Conservation (phyloP, 1,139 yeast genomes). For the Yamadazyma epiphylla region DNA sequence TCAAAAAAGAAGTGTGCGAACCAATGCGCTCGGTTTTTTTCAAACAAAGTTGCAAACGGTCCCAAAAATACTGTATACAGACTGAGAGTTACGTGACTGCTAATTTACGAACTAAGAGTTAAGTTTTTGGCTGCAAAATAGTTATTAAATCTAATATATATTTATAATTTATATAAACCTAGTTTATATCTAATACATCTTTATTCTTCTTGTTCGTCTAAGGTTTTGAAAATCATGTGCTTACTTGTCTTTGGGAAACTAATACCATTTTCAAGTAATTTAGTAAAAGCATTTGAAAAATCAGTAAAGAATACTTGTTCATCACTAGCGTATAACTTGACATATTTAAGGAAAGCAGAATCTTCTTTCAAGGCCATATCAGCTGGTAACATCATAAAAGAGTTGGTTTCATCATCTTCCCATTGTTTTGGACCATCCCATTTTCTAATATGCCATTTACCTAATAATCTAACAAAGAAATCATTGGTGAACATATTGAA, state of each 20-base stretch:
- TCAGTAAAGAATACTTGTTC: constrained; percentile 67
- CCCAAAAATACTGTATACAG: background rate
- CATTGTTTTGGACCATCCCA: constrained; percentile 80
- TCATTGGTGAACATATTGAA: constrained; percentile 83
- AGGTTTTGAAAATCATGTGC: constrained; percentile 56
- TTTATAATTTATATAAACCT: background rate
- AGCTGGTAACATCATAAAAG: constrained; percentile 89
- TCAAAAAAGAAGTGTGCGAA: background rate
- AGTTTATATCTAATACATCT: too few relatives aligned
- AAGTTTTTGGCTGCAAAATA: background rate
- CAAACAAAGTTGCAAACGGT: too few relatives aligned
- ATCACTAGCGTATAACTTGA: constrained; percentile 68
- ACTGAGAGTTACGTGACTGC: background rate
- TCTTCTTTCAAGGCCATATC: constrained; percentile 75
- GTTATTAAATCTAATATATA: too few relatives aligned
- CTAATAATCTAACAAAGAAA: constrained; percentile 67
- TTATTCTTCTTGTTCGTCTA: constrained; percentile 54
- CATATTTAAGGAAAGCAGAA: constrained; percentile 60
- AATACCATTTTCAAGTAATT: constrained; percentile 73
- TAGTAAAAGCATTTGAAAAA: constrained; percentile 65
- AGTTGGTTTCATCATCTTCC: constrained; percentile 66
- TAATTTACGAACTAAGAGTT: background rate
- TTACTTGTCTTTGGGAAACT: constrained; percentile 47
- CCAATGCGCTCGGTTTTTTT: background rate
- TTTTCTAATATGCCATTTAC: constrained; percentile 72